Conservation (phyloP, 257 asterid species). For the Vinca minor region DNA sequence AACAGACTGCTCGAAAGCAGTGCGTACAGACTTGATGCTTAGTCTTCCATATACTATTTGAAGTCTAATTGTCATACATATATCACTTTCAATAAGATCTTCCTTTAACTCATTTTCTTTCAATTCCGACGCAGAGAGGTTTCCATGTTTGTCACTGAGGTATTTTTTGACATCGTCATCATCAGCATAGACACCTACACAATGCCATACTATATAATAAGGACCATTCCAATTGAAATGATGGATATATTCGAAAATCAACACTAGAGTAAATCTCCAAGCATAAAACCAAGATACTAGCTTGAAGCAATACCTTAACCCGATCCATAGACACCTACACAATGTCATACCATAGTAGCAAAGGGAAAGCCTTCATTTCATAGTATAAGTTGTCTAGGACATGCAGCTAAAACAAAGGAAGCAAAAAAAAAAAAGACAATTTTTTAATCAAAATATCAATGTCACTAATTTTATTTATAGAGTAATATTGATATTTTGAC, state of each 20-base stretch:
- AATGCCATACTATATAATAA: not conserved
- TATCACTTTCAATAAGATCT: slow-evolving; percentile 63
- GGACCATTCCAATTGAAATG: not conserved
- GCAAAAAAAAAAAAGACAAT: too few relatives aligned
- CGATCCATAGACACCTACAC: too few relatives aligned
- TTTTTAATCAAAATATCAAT: too few relatives aligned
- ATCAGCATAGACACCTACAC: slow-evolving; percentile 77
- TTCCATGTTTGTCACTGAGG: slow-evolving; percentile 52
- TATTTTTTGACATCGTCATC: slow-evolving; percentile 44
- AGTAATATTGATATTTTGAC: too few relatives aligned
- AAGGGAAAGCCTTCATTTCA: too few relatives aligned
- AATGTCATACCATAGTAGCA: too few relatives aligned
- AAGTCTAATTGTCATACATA: slow-evolving; percentile 71
- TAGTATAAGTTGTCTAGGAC: too few relatives aligned
- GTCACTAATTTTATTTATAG: too few relatives aligned
- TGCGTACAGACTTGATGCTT: slow-evolving; percentile 62
- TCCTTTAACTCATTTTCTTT: slow-evolving; percentile 39
- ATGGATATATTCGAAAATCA: not conserved
- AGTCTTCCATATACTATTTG: slow-evolving; percentile 80
- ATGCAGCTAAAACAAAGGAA: too few relatives aligned
- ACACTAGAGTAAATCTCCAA: not conserved
- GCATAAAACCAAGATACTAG: too few relatives aligned
- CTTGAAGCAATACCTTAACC: not conserved
- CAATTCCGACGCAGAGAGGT: slow-evolving; percentile 30
- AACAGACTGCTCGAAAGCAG: slow-evolving; percentile 76